A percentile compares a stretch with the other conserved stretches of the same genome.
Conservation (phyloP, 2,329 filamentous ascomycete species). For the Myriosclerotinia curreyana region DNA sequence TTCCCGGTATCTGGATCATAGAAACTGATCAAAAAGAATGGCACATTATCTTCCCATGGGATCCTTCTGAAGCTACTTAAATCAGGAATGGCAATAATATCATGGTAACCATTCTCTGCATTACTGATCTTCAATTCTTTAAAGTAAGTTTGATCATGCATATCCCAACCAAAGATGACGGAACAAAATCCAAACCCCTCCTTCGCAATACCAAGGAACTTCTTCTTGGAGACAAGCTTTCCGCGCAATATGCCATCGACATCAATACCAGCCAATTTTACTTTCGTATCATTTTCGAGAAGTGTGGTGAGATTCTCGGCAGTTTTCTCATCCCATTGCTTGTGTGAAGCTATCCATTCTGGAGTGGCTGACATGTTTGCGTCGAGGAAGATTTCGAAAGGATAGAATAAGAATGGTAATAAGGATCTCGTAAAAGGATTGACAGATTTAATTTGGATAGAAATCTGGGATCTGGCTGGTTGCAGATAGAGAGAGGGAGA, state of each 20-base stretch:
- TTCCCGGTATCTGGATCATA: constrained; percentile 72
- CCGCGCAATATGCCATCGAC: constrained; percentile 84
- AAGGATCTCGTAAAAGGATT: not conserved
- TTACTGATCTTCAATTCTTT: constrained; percentile 84
- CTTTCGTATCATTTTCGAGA: constrained; percentile 68
- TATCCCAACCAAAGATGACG: constrained; percentile 94
- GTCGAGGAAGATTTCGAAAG: not conserved
- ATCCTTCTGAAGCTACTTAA: constrained; percentile 75
- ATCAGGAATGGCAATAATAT: constrained; percentile 80
- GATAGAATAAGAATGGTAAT: not conserved
- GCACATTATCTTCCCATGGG: constrained; percentile 84
- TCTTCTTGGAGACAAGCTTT: constrained; percentile 88
- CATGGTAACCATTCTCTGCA: constrained; percentile 84
- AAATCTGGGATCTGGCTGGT: not conserved
- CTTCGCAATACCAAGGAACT: constrained; percentile 80
- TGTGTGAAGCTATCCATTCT: constrained; percentile 20
- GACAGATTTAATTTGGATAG: not conserved
- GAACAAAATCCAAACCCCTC: constrained; percentile 91
- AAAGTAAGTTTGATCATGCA: constrained; percentile 90
- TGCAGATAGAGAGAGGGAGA: not conserved
- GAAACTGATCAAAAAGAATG: constrained; percentile 83
- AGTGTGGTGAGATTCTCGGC: constrained; percentile 62
- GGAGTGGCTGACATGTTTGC: constrained; percentile 17
- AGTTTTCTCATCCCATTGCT: constrained; percentile 48
- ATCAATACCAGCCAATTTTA: constrained; percentile 86